Base-by-base conservation (phyloP, 306 rosid species). In the Adenanthera pavonina region DNA sequence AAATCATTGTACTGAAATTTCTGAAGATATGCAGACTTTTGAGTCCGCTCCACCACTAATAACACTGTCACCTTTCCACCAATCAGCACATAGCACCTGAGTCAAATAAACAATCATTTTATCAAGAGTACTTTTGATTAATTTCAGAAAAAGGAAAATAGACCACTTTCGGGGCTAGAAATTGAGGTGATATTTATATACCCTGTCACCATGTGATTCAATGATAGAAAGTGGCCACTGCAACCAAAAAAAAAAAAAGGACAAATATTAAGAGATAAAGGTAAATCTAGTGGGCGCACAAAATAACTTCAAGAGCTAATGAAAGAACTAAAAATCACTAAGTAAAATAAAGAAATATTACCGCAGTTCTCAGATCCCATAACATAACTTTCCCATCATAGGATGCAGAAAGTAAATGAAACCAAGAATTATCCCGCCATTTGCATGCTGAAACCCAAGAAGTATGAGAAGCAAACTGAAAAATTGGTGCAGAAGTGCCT, bases 331-430 rank as follows among this genome's bases (percentile, higher is more conserved):
- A 40, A 70, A 54, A 33, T 3, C 38, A 17, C 54, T 33, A 8
- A 16, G 46, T 7, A 54, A 6, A 75, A 62, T 4, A 70, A 77
- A 69, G 78, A 78, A 70, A 48, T 14, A 60, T 84, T 92, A 96
- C 99, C 87, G 97, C 94, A 76, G 99, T 92, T 89, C 99, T 92
- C 56, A 90, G 75, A 89, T 95, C 99, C 99, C 98, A 95, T 66
- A 95, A 79, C 99, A 86, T 93, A 59, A 92, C 89, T 86, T 89
- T 93, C 80, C 98, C 97, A 70, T 95, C 99, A 62, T 91, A 92
- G 1, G 99, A 96, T 85, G 98, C 86, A 74, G 99, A 93, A 56
- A 91, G 80, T 81, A 96, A 81, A 91, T 96, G 98, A 88, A 86
- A 87, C 85, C 69, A 79, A 69, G 99, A 96, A 46, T 53, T 86